Conservation (phyloP, 2,329 filamentous ascomycete genomes). For the Colletotrichum zoysiae region DNA sequence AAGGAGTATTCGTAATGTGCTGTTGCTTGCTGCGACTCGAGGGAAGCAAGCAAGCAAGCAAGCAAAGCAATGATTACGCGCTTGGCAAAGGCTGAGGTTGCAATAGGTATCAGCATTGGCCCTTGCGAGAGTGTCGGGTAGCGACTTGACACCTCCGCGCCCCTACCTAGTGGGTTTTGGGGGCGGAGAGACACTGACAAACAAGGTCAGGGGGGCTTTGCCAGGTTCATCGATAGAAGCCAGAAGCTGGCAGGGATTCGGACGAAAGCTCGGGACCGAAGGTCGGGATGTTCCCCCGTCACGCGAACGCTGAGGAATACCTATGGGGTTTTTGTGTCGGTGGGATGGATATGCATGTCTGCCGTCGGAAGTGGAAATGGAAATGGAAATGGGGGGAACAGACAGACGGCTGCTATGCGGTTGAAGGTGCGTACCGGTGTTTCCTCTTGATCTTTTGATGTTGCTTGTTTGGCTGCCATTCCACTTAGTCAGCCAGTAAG, state of each 20-base stretch:
- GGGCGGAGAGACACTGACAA: slow-evolving; percentile 33
- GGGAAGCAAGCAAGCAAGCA: not conserved
- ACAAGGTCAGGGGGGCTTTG: not conserved
- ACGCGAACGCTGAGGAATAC: not conserved
- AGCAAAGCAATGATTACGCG: not conserved
- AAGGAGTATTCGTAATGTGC: slow-evolving; percentile 8
- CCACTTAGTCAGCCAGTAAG: too few relatives aligned
- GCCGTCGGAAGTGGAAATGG: not conserved
- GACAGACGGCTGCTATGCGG: not conserved
- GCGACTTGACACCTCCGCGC: slow-evolving; percentile 34
- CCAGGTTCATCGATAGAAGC: slow-evolving; percentile 15
- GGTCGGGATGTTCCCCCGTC: too few relatives aligned
- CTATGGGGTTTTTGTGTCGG: not conserved
- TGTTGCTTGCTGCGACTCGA: not conserved
- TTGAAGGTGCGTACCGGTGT: not conserved
- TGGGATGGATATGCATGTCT: slow-evolving; percentile 9
- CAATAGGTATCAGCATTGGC: slow-evolving; percentile 27
- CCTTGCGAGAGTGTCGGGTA: slow-evolving; percentile 40
- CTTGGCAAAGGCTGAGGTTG: slow-evolving; percentile 19
- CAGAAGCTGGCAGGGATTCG: slow-evolving; percentile 19
- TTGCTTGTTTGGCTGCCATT: not conserved
- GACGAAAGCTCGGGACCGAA: slow-evolving; percentile 38
- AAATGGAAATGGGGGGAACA: not conserved
- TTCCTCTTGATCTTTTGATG: not conserved
- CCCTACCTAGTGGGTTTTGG: slow-evolving; percentile 13